Base-by-base conservation (phyloP, 441 rosid species). In the Populus hybrid region DNA sequence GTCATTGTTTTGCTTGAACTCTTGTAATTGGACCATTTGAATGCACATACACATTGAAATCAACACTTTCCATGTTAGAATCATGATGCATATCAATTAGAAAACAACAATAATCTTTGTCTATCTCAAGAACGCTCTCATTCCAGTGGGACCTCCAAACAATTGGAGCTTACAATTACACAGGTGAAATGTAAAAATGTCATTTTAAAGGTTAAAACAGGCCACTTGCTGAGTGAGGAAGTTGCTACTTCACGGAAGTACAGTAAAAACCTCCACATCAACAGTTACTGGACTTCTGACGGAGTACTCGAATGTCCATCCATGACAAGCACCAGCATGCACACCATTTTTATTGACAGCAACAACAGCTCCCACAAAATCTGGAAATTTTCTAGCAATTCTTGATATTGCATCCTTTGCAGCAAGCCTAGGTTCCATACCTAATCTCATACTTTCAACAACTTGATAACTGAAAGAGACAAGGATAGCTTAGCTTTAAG, bases 231-330 rank as follows among this genome's bases (percentile, higher is more conserved):
- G 10, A 40, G 11, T 10, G 12, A 40, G 46, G 12, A 40, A 61
- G 32, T 35, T 71, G 12, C 61, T n/a, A 30, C 42, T 83, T 83
- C 78, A 77, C 12, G 89, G 81, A 5, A 84, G 79, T 18, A 95
- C 97, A 2, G 95, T 95, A 83, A 89, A 88, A 80, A 95, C 90
- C 77, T 89, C 84, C 53, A 92, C 94, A 73, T 93, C 94, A 1
- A 88, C 84, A 92, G 85, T 87, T 69, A 79, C 87, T 11, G 89
- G 79, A 77, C 81, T 81, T 64, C 85, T 88, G 46, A 90, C 90
- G 0, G 98, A 93, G 85, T 95, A 95, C 86, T 91, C 91, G 84
- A 95, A 95, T 36, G 89, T 89, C 99, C 97, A 95, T 36, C 99
- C 99, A 84, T 91, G 88, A 76, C 98, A 92, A 71, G 95, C 97